Conservation (phyloP, 495 filamentous ascomycete genomes). For the Lentithecium fluviatile region DNA sequence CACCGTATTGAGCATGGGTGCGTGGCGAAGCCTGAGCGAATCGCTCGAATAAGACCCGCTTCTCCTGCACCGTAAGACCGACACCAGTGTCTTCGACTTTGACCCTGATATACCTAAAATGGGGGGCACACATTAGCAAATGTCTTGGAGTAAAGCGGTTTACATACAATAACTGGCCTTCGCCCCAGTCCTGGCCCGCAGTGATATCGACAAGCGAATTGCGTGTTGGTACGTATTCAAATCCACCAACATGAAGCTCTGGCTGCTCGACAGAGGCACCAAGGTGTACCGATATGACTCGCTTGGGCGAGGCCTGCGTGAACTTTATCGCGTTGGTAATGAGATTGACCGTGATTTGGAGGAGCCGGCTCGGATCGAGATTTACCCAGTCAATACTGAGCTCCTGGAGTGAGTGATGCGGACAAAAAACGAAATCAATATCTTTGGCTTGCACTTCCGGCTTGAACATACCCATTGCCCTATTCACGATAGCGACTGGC, state of each 20-base stretch:
- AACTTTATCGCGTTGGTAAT: slow-evolving; percentile 80
- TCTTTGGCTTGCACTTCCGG: slow-evolving; percentile 29
- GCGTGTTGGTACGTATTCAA: slow-evolving; percentile 18
- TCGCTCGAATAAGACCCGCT: slow-evolving; percentile 39
- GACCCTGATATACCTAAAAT: slow-evolving; percentile 36
- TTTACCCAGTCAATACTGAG: slow-evolving; percentile 28
- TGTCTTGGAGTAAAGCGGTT: too few species aligned
- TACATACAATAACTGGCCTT: slow-evolving; percentile 37
- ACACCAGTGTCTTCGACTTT: slow-evolving; percentile 41
- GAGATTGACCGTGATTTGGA: slow-evolving; percentile 59
- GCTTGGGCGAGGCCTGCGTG: slow-evolving; percentile 42
- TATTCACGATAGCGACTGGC: slow-evolving; percentile 18
- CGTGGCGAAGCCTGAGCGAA: slow-evolving; percentile 42
- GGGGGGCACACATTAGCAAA: too few species aligned
- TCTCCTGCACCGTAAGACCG: slow-evolving; percentile 37
- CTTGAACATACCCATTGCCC: slow-evolving; percentile 36
- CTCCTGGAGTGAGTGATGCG: slow-evolving; percentile 19
- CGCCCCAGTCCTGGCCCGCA: slow-evolving; percentile 31
- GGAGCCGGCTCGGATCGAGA: slow-evolving; percentile 33
- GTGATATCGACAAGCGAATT: slow-evolving; percentile 23
- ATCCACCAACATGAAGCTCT: slow-evolving; percentile 3
- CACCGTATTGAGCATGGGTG: slow-evolving; percentile 40
- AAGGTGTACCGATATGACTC: slow-evolving; percentile 29
- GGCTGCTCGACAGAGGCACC: slow-evolving; percentile 16
- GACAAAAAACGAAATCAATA: slow-evolving; percentile 21